Percentiles rank a stretch among this genome's conserved stretches.
These are phyloP conservation scores for Kuraishia piskuri DNA, from an alignment of 805 yeast species.

Conservation along the genomic window DNA sequence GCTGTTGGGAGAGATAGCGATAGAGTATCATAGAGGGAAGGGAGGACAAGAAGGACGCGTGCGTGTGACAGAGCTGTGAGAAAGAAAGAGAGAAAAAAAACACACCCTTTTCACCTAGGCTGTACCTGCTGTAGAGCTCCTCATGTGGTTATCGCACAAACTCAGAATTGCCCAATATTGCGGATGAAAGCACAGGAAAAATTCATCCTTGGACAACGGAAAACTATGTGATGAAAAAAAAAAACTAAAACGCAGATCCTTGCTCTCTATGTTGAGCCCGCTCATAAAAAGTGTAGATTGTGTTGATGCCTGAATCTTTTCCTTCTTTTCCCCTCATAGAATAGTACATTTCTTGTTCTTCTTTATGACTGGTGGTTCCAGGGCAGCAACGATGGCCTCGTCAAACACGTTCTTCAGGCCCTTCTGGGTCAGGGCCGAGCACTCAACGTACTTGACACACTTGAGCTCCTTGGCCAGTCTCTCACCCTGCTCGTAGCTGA, in stretches of 20 bases:
- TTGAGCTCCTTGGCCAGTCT: conserved; percentile 87
- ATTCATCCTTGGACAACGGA: not conserved
- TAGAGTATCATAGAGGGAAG: not conserved
- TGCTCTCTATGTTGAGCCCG: not conserved
- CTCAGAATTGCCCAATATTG: not conserved
- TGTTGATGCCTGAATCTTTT: not conserved
- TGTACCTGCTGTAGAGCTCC: not conserved
- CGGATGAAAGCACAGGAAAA: not conserved
- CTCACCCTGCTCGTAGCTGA: conserved; percentile 81
- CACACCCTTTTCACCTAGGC: not conserved
- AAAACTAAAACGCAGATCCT: not conserved
- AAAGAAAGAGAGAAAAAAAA: not conserved
- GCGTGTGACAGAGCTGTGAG: not conserved
- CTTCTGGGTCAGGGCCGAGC: conserved; percentile 94
- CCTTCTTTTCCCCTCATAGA: conserved; percentile 35
- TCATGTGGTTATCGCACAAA: not conserved
- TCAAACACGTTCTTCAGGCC: conserved; percentile 98
- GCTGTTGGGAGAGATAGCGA: not conserved
- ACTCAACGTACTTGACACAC: conserved; percentile 95
- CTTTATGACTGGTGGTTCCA: conserved; percentile 90
- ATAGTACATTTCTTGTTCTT: conserved; percentile 80
- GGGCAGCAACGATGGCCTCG: conserved; percentile 96
- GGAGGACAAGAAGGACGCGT: not conserved
- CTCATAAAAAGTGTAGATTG: not conserved
- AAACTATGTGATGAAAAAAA: conserved; percentile 2